phyloP scores from a whole-genome alignment of 257 asterid species.

The Striga asiatica region DNA sequence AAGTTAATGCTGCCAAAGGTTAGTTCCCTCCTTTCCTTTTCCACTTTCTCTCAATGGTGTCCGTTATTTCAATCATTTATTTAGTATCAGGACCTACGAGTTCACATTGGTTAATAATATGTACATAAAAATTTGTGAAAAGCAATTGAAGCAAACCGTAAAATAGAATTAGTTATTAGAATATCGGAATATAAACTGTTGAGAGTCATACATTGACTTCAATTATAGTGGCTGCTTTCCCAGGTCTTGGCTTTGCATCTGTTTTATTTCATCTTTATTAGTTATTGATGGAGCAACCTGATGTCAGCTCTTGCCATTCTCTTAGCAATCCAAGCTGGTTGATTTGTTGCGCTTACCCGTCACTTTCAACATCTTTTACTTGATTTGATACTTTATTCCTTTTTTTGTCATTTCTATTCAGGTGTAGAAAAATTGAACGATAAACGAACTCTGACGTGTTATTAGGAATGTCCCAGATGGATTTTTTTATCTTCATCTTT shows the following conservation, averaged over 20 bases:
- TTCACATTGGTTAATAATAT: too few species aligned
- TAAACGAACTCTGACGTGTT: too few species aligned
- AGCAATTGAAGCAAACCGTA: constrained; percentile 11
- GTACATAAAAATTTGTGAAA: too few species aligned
- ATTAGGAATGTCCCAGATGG: background rate
- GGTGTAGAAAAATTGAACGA: background rate
- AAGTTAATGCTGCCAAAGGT: constrained; percentile 88
- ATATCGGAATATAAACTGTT: background rate
- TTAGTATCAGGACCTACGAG: too few species aligned
- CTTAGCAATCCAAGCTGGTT: background rate
- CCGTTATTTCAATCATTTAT: background rate
- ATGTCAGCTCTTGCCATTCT: background rate
- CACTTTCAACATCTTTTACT: background rate
- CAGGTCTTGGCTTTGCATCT: background rate
- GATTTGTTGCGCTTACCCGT: background rate
- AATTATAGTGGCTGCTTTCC: constrained; percentile 6
- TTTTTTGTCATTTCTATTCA: background rate
- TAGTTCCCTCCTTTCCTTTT: background rate
- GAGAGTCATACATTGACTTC: background rate
- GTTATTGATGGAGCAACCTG: background rate
- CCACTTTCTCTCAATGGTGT: background rate
- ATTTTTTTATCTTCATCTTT: background rate
- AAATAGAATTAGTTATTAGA: background rate
- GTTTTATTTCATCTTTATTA: background rate
- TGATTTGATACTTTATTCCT: background rate